Base-by-base conservation (phyloP, 2,329 filamentous ascomycete species). In the Parastagonospora nodorum region DNA sequence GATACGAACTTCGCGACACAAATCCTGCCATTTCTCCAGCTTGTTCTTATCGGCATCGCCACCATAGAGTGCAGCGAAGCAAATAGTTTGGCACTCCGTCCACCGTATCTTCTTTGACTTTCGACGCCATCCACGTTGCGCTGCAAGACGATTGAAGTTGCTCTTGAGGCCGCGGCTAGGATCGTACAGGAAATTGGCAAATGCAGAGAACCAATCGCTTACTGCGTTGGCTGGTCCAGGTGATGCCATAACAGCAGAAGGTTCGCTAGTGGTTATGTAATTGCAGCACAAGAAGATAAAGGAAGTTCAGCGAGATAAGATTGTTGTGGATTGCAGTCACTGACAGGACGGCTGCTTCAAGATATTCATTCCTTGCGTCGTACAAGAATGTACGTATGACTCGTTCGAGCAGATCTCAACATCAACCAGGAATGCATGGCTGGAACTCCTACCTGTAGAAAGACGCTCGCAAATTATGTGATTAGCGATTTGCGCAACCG, bases 11-110 rank as follows among this genome's bases (percentile, higher is more conserved):
- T 46, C 43, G 24, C 35, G 43, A 33, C 43, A 46, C 33, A 46
- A 19, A 36, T 46, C 43, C 24, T 46, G 43, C 43, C 43, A 46
- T 30, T 40, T 39, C 33, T 39, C 35, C 35, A 46, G 35, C 36
- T 40, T 46, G 19, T 31, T 33, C 27, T 39, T 14, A 12, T 46
- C 43, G 5, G 43, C 43, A 40, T 30, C 43, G 11, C 43, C 35
- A 12, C 43, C 43, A 32, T 39, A 46, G 4, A 46, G 35, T 16
- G 35, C 27, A 32, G 24, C 35, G 27, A 46, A 46, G 24, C 33
- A 39, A 31, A 28, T n/a, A 14, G 33, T 46, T 27, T 46, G 43
- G 27, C 43, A 46, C 19, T 39, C 24, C 15, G 27, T 39, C 43
- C 43, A 46, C 6, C 43, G 43, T 30, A 39, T 46, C 5, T 12